Percentiles rank a stretch among this genome's conserved stretches.
Evolutionary conservation across 2,329 filamentous ascomycete genomes (phyloP).

Genomic region (Aspergillus neoniger): DNA sequence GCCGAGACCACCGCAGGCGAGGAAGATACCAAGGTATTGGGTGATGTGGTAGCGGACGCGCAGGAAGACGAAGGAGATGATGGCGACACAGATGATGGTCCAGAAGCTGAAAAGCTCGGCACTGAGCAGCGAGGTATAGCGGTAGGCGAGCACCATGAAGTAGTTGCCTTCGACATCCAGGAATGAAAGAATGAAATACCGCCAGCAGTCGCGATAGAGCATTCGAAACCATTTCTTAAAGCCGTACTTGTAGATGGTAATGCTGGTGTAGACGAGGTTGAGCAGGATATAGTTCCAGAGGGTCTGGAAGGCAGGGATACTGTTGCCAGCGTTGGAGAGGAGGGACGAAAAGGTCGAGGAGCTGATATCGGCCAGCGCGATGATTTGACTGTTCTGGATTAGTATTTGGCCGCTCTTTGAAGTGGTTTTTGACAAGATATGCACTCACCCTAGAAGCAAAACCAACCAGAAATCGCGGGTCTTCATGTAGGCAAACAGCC

Average conservation of each 20-base stretch:
- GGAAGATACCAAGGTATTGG: conserved; percentile 80
- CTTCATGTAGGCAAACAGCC: conserved; percentile 8
- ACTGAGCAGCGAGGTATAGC: conserved; percentile 85
- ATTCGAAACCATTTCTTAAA: conserved; percentile 67
- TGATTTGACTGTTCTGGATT: neutral
- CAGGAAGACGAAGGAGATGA: conserved; percentile 65
- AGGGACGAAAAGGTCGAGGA: conserved; percentile 72
- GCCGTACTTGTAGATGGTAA: conserved; percentile 77
- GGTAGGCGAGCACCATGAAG: conserved; percentile 91
- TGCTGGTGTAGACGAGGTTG: conserved; percentile 74
- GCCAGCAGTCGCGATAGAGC: conserved; percentile 75
- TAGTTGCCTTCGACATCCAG: conserved; percentile 96
- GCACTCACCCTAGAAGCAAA: conserved; percentile 1
- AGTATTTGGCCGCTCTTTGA: neutral
- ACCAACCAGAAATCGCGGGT: conserved; percentile 12
- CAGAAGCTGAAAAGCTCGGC: conserved; percentile 97
- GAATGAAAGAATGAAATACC: conserved; percentile 88
- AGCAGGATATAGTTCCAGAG: conserved; percentile 91
- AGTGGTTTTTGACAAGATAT: too few relatives aligned
- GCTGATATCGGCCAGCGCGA: conserved; percentile 9
- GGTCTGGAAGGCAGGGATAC: conserved; percentile 90
- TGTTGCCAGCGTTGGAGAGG: conserved; percentile 67
- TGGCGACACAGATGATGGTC: conserved; percentile 89
- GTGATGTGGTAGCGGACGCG: conserved; percentile 71
- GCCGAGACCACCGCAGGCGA: conserved; percentile 88